Evolutionary conservation across 495 filamentous ascomycete species (phyloP), one percentile per base, ranked within the genome.

Genomic region (Melanomma pulvis-pyrius): DNA sequence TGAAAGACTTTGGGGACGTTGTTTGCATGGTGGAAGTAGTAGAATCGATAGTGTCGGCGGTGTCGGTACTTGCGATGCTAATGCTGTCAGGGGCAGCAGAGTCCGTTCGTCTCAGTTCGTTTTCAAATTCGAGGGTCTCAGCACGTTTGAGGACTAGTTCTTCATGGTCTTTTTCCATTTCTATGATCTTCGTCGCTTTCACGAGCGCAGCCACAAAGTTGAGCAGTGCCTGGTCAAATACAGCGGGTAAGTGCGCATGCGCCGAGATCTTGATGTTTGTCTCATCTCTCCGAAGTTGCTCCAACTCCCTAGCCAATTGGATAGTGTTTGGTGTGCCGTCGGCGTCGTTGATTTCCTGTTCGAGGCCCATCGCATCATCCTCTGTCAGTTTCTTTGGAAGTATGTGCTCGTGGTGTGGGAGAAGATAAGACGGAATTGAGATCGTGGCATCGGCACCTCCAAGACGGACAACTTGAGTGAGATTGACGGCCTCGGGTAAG

Each of bases 121-220:
- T 17, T 4, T 41, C 32, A 15, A 29, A 36, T n/a, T 70, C 66
- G 3, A 63, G 47, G 48, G 48, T 50, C 15, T 24, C 48, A 7
- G 19, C 48, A 28, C 48, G 48, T 28, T 50, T 50, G 48, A 50
- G 48, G 3, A 50, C 21, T 5, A 50, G 48, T 53, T 67, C 70
- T 17, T 73, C 70, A 25, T 56, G 44, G 29, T 71, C 69, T 36
- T 70, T 73, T 48, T 76, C 76, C 24, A 70, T 58, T 47, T 79
- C 77, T 49, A 78, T 74, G 52, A 79, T 64, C 59, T 79, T 79
- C 3, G 72, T 77, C 5, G 75, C 77, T 66, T 79, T 79, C n/a
- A 78, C 74, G 0, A 76, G 48, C 6, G 76, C 76, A 12, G 77
- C 77, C 12, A 74, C 67, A 62, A 77, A 79, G 63, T 78, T 72